Evolutionary conservation across 2,329 filamentous ascomycete species (phyloP), one percentile per base, ranked within the genome.

Genomic region (Taxawa tesnikishii): DNA sequence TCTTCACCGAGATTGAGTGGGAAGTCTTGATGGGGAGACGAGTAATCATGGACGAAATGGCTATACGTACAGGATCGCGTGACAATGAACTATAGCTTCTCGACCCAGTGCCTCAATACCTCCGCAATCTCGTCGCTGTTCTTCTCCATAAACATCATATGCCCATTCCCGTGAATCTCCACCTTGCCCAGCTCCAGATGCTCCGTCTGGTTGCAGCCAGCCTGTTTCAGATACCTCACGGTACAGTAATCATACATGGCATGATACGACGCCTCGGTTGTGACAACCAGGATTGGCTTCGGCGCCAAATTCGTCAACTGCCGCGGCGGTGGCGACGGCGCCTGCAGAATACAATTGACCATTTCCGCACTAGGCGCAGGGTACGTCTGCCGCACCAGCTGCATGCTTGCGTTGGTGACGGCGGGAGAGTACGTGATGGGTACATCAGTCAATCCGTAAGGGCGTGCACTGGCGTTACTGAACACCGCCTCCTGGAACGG

Each of bases 161-260:
- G 70, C 0, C 67, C 69, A 37, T 75, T 75, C 0, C 71, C 71
- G 14, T 50, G 45, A 2, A 73, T 60, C 0, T 57, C 58, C 1
- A 52, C 34, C 1, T 63, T 47, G 0, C 53, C 58, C 27, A 75
- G 51, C 30, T 58, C 50, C 21, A 69, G 40, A 50, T 60, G 62
- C 3, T 65, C 53, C 1, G 60, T 55, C 7, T 13, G 3, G 0
- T 43, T 36, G 1, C 65, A 57, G 0, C 70, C 69, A 2, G 63
- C 67, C 43, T 76, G 70, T 32, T 49, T 42, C 43, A 76, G 44
- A 44, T 66, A 75, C 9, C 48, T 38, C 2, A 66, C 60, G 0
- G 65, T 71, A 21, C 67, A 70, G 48, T 67, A 64, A 41, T 77
- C 73, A 38, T 67, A 75, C 7, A 54, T 47, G 3, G 55, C 52